Evolutionary conservation across 1,139 yeast species (phyloP).

Genomic region (Hanseniaspora gamundiae): DNA sequence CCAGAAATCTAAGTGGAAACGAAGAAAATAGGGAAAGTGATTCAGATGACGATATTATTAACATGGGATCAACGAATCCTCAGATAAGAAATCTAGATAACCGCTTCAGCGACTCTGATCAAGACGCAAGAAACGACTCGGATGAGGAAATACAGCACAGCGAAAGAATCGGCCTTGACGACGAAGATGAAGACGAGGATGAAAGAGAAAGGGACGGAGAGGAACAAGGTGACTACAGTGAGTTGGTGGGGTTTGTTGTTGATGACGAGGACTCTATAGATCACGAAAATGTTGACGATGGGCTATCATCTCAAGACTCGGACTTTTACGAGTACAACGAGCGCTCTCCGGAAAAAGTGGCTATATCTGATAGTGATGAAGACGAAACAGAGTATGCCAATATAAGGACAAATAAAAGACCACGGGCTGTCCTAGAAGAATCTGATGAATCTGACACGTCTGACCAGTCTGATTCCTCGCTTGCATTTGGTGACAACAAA

Average conservation of each 20-base stretch:
- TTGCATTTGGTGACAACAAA: no score
- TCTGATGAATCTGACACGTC: not conserved
- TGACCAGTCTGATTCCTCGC: no score
- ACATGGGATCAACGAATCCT: not conserved
- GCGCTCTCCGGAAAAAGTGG: not conserved
- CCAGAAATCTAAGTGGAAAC: slow-evolving; percentile 9
- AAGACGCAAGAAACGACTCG: not conserved
- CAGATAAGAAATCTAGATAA: no score
- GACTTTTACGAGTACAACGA: slow-evolving; percentile 7
- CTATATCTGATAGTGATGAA: not conserved
- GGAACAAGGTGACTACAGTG: slow-evolving; percentile 5
- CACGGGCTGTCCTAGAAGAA: not conserved
- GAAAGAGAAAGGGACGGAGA: not conserved
- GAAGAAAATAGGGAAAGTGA: no score
- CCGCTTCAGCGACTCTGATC: no score
- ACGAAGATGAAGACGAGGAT: slow-evolving; percentile 1
- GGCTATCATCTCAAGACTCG: slow-evolving; percentile 4
- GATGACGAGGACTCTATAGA: slow-evolving; percentile 6
- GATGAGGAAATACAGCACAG: not conserved
- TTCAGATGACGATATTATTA: slow-evolving; percentile 7
- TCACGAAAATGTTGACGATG: not conserved
- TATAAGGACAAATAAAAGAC: not conserved
- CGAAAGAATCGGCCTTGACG: not conserved
- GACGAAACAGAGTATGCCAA: slow-evolving; percentile 1
- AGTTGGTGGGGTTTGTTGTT: slow-evolving; percentile 7